A percentile compares a stretch with the other conserved stretches of the same genome.
Conservation (phyloP, 1,284 basidiomycete species). For the Irpex sp. region DNA sequence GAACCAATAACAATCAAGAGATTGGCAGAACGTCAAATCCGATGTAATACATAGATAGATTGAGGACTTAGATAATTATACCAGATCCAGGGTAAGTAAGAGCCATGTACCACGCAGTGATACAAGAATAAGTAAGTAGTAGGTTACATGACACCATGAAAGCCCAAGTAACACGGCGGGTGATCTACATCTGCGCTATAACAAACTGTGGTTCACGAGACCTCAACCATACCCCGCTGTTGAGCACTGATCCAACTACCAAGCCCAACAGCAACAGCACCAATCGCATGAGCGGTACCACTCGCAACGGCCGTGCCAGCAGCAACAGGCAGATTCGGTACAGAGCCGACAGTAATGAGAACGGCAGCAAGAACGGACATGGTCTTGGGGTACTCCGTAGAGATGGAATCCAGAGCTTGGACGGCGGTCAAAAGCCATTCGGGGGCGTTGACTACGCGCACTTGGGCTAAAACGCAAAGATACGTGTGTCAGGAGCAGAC, state of each 20-base stretch:
- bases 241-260: constrained; percentile 27
- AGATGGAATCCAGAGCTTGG: constrained; percentile 62
- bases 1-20: too few relatives aligned
- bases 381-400: constrained; percentile 61
- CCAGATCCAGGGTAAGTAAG: too few relatives aligned
- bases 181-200: neutral
- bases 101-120: neutral
- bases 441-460: constrained; percentile 55
- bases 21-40: too few relatives aligned
- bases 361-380: constrained; percentile 69
- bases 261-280: constrained; percentile 64
- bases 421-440: constrained; percentile 70
- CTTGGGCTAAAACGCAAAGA: constrained; percentile 16
- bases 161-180: neutral
- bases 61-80: too few relatives aligned
- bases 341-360: constrained; percentile 65
- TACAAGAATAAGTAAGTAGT: neutral
- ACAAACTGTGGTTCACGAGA: neutral
- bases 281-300: constrained; percentile 61
- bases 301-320: constrained; percentile 62
- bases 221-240: neutral
- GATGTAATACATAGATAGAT: too few relatives aligned
- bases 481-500: constrained; percentile 1
- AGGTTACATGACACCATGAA: neutral
- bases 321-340: constrained; percentile 61